A percentile compares a stretch with the other conserved stretches of the same genome.
Conservation (phyloP, 139 green algal genomes). For the Micromonas pusilla region DNA sequence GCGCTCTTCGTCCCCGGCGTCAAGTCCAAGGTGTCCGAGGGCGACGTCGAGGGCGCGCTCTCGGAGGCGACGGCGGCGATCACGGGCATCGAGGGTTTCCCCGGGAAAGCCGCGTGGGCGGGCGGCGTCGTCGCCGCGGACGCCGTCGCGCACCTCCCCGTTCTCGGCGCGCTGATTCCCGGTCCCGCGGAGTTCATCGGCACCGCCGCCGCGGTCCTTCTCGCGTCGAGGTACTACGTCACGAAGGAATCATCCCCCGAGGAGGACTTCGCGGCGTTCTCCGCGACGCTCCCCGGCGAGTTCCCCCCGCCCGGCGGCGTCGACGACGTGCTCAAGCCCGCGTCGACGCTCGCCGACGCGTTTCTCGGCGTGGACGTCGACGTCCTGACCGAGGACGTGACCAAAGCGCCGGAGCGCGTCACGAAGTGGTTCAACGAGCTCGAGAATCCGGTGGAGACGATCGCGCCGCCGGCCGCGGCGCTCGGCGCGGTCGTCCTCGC, state of each 20-base stretch:
- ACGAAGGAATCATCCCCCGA: neutral
- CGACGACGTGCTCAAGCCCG: neutral
- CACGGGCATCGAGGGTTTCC: neutral
- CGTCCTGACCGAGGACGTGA: neutral
- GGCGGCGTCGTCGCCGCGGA: conserved; percentile 4
- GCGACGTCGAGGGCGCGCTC: neutral
- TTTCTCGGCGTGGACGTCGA: neutral
- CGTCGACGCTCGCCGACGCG: neutral
- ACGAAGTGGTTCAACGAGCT: neutral
- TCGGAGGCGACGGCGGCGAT: neutral
- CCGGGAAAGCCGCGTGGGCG: neutral
- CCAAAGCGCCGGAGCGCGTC: neutral
- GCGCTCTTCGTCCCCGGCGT: conserved; percentile 13
- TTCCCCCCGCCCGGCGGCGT: neutral
- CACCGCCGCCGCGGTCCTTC: neutral
- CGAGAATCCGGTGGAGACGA: neutral
- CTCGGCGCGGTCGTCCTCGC: neutral
- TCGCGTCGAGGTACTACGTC: neutral
- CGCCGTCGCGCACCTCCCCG: conserved; percentile 10
- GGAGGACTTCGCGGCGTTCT: neutral
- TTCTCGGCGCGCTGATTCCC: neutral
- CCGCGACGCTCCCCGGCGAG: neutral
- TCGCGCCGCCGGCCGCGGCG: neutral
- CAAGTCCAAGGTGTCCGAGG: neutral
- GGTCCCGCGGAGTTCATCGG: neutral